Conservation (phyloP, 2,329 filamentous ascomycete genomes). For the Phaeosphaeria sp. region DNA sequence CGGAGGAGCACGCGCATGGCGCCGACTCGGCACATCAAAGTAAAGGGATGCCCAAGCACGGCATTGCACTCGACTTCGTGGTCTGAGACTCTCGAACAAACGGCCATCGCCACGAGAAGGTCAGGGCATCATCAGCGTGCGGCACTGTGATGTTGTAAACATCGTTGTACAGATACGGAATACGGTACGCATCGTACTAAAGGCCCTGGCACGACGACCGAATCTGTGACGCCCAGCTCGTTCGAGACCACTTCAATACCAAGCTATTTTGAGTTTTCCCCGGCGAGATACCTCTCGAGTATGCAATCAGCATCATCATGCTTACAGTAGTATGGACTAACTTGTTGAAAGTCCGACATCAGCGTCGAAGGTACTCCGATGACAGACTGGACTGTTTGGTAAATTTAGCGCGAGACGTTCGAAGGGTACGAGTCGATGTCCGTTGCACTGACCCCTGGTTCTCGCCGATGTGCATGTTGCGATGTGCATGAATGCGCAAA, state of each 20-base stretch:
- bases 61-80: background rate
- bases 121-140: background rate
- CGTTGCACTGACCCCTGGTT: background rate
- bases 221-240: background rate
- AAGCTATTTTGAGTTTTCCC: background rate
- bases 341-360: background rate
- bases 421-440: background rate
- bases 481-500: background rate
- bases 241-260: background rate
- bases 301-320: background rate
- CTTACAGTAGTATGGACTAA: background rate
- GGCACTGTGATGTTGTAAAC: background rate
- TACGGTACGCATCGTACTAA: no score
- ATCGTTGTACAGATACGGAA: no score
- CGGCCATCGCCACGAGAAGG: background rate
- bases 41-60: background rate
- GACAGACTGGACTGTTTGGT: background rate
- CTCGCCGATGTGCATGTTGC: background rate
- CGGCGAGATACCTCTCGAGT: background rate
- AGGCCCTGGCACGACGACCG: no score
- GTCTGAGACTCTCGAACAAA: background rate
- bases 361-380: background rate
- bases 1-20: background rate
- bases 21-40: background rate
- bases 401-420: background rate